Percentiles rank a stretch among this genome's conserved stretches.
phyloP scores from a whole-genome alignment of 176 grass and related monocot species.

The Ensete glaucum region DNA sequence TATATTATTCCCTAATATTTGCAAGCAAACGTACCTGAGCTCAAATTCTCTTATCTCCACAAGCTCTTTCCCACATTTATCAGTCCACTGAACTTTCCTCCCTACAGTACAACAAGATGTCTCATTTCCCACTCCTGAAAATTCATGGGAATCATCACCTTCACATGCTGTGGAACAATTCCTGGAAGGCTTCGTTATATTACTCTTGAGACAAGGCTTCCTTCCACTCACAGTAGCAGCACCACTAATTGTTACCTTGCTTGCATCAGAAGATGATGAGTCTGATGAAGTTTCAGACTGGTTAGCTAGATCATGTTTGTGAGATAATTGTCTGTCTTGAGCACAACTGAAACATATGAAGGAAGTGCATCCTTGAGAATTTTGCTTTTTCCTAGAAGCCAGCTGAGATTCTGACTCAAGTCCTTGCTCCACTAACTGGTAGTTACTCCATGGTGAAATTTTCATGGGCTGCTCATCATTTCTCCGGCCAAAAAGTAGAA shows the following conservation, averaged over 20 bases:
- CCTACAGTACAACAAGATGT: conserved; percentile 50
- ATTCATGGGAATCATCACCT: conserved; percentile 48
- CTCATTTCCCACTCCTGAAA: conserved; percentile 58
- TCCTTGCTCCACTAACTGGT: conserved; percentile 54
- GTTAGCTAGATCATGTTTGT: conserved; percentile 23
- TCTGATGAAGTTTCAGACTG: conserved; percentile 28
- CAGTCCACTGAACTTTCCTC: conserved; percentile 95
- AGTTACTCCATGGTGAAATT: conserved; percentile 64
- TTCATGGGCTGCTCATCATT: conserved; percentile 69
- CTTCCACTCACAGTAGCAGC: conserved; percentile 29
- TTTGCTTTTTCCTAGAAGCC: conserved; percentile 44
- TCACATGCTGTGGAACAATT: conserved; percentile 42
- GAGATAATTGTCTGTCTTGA: conserved; percentile 38
- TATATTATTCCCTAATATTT: conserved; percentile 9
- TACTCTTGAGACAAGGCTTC: conserved; percentile 73
- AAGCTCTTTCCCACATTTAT: conserved; percentile 85
- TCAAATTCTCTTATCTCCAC: conserved; percentile 95
- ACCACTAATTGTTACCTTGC: conserved; percentile 22
- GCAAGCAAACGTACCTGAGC: conserved; percentile 41
- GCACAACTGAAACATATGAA: conserved; percentile 76
- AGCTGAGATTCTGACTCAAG: conserved; percentile 40
- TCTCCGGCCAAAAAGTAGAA: conserved; percentile 74
- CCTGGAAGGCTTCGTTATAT: conserved; percentile 51
- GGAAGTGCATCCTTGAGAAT: conserved; percentile 43
- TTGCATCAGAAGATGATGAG: conserved; percentile 28